Conservation (phyloP, 2,329 filamentous ascomycete genomes). For the Metarhizium sp. region DNA sequence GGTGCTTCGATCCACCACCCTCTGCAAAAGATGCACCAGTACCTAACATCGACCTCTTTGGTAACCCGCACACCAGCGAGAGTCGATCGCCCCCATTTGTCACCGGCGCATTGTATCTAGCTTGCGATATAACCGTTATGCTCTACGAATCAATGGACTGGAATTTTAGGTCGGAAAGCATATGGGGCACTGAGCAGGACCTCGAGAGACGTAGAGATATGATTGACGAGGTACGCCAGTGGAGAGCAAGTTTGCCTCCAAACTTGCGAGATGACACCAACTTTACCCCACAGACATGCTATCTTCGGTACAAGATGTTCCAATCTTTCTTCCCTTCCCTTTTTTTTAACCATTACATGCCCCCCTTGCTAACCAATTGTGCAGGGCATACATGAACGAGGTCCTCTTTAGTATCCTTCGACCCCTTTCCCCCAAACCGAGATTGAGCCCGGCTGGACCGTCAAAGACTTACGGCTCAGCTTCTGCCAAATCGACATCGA, state of each 20-base stretch:
- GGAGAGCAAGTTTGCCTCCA: constrained; percentile 6
- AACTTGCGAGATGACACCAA: constrained; percentile 9
- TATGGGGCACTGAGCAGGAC: constrained; percentile 4
- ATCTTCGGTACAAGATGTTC: constrained; percentile 5
- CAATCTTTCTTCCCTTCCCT: background rate
- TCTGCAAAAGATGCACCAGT: background rate
- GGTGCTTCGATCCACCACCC: constrained; percentile 5
- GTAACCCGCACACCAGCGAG: constrained; percentile 1
- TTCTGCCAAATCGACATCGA: constrained; percentile 6
- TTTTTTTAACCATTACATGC: background rate
- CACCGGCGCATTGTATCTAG: constrained; percentile 4
- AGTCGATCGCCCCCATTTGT: constrained; percentile 6
- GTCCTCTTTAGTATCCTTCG: constrained; percentile 9
- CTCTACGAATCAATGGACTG: constrained; percentile 9
- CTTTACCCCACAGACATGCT: constrained; percentile 9
- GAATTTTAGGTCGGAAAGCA: constrained; percentile 1
- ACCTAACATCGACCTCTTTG: constrained; percentile 7
- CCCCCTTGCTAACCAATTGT: background rate
- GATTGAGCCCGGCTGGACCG: constrained; percentile 5
- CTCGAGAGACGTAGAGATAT: constrained; percentile 2
- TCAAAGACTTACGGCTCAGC: constrained; percentile 5
- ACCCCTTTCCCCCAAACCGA: constrained; percentile 2
- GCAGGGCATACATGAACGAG: constrained; percentile 8
- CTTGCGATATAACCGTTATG: constrained; percentile 10
- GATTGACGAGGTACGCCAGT: constrained; percentile 1